These are phyloP conservation scores for Harrya chromipes DNA, from an alignment of 768 basidiomycete species.

Conservation along the genomic window DNA sequence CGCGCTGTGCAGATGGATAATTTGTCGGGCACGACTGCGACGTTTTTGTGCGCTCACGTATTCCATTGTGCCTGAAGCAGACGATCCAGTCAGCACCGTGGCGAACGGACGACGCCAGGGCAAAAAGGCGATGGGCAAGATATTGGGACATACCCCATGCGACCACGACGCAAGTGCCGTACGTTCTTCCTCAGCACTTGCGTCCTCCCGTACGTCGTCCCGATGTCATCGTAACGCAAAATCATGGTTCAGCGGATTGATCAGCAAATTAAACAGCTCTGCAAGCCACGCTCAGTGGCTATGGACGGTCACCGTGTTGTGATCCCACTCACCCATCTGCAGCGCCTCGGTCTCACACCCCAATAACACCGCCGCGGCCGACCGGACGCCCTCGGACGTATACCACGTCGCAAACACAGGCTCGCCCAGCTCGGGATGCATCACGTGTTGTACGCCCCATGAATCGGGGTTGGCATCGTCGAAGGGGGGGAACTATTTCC, in stretches of 20 bases:
- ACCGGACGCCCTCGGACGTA: slow-evolving; percentile 48
- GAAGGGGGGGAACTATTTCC: slow-evolving; percentile 77
- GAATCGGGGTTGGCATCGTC: slow-evolving; percentile 57
- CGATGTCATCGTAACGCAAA: slow-evolving; percentile 81
- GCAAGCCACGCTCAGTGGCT: too few species aligned
- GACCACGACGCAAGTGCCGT: slow-evolving; percentile 57
- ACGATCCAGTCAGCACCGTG: background rate
- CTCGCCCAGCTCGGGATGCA: slow-evolving; percentile 72
- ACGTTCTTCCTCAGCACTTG: slow-evolving; percentile 56
- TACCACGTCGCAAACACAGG: slow-evolving; percentile 66
- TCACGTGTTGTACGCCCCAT: slow-evolving; percentile 80
- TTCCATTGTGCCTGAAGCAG: slow-evolving; percentile 71
- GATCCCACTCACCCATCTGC: slow-evolving; percentile 58
- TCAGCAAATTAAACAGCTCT: slow-evolving; percentile 73
- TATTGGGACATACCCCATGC: slow-evolving; percentile 49
- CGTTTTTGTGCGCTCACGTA: slow-evolving; percentile 43
- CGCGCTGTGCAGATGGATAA: slow-evolving; percentile 39
- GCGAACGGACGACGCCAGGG: too few species aligned
- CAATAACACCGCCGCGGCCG: slow-evolving; percentile 45
- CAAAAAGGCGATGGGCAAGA: slow-evolving; percentile 11
- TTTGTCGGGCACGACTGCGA: too few species aligned
- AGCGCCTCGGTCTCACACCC: slow-evolving; percentile 54
- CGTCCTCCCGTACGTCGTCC: slow-evolving; percentile 64
- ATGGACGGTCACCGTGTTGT: too few species aligned
- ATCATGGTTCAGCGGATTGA: slow-evolving; percentile 60